Conservation (phyloP, 1,284 basidiomycete genomes). For the Earliella scabrosa region DNA sequence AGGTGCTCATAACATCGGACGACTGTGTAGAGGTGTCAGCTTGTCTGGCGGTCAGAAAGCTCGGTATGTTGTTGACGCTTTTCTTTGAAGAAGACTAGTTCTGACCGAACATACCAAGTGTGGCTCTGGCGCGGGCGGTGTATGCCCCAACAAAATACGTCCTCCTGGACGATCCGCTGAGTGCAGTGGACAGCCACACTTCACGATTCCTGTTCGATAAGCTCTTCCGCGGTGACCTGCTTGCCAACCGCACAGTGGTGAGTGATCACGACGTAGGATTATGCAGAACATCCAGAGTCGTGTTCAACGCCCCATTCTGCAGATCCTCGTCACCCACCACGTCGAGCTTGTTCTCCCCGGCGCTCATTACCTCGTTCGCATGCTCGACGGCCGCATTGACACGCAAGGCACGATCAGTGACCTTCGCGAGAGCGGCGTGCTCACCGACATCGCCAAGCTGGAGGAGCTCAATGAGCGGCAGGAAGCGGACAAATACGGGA, state of each 20-base stretch:
- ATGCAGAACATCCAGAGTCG: not conserved
- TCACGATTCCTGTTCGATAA: constrained; percentile 69
- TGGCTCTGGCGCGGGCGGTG: constrained; percentile 71
- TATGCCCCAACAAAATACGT: constrained; percentile 70
- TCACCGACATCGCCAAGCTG: constrained; percentile 63
- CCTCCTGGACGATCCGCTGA: constrained; percentile 73
- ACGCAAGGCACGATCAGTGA: constrained; percentile 68
- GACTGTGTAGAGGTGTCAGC: constrained; percentile 50
- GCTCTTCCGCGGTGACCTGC: constrained; percentile 64
- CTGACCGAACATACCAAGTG: constrained; percentile 38
- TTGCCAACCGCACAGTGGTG: constrained; percentile 72
- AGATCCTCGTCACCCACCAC: constrained; percentile 77
- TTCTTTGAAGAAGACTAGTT: not conserved
- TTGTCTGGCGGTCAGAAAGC: constrained; percentile 72
- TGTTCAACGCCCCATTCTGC: not conserved
- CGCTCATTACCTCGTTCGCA: constrained; percentile 69
- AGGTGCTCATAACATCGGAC: not conserved
- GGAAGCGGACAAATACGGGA: constrained; percentile 31
- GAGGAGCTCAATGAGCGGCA: constrained; percentile 35
- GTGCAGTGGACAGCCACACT: constrained; percentile 78
- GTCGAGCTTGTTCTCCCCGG: constrained; percentile 75
- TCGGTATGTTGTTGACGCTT: constrained; percentile 39
- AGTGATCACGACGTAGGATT: constrained; percentile 21
- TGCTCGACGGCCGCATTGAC: constrained; percentile 77
- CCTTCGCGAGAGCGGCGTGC: constrained; percentile 55